These are phyloP conservation scores for Leccinum solheimii DNA, from an alignment of 1,284 basidiomycete species.

Conservation along the genomic window DNA sequence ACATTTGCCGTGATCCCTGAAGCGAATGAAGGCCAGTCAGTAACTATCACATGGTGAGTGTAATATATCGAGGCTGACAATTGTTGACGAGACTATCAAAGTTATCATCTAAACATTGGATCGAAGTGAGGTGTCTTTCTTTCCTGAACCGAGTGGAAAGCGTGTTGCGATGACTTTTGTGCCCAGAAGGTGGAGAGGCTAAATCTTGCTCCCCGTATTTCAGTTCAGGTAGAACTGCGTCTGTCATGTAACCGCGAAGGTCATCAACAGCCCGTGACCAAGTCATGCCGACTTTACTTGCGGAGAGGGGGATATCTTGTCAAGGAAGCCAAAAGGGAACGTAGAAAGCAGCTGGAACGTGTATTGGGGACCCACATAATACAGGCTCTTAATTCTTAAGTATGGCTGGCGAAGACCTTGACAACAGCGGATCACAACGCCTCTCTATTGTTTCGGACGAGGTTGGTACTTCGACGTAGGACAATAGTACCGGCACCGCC, in stretches of 20 bases:
- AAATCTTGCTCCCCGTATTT: slow-evolving; percentile 31
- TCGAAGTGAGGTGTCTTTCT: slow-evolving; percentile 37
- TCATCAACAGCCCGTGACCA: slow-evolving; percentile 37
- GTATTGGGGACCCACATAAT: slow-evolving; percentile 3
- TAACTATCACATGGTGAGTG: background rate
- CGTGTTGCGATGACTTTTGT: slow-evolving; percentile 41
- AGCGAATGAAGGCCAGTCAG: slow-evolving; percentile 8
- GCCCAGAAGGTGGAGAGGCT: slow-evolving; percentile 32
- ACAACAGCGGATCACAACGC: slow-evolving; percentile 25
- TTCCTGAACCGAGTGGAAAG: slow-evolving; percentile 39
- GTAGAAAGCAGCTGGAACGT: slow-evolving; percentile 1
- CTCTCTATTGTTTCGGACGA: slow-evolving; percentile 19
- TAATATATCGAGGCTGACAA: slow-evolving; percentile 22
- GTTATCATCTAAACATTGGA: slow-evolving; percentile 23
- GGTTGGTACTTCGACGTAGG: background rate
- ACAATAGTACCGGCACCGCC: background rate
- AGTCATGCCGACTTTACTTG: slow-evolving; percentile 21
- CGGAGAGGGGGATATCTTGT: background rate
- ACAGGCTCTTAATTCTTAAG: slow-evolving; percentile 21
- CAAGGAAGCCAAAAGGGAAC: background rate
- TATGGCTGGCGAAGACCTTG: slow-evolving; percentile 15
- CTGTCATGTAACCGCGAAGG: slow-evolving; percentile 38
- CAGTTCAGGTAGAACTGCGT: slow-evolving; percentile 42
- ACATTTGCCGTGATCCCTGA: slow-evolving; percentile 32
- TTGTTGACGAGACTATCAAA: slow-evolving; percentile 33